Base-by-base conservation (phyloP, 805 yeast genomes). In the Saturnispora serradocipensis region DNA sequence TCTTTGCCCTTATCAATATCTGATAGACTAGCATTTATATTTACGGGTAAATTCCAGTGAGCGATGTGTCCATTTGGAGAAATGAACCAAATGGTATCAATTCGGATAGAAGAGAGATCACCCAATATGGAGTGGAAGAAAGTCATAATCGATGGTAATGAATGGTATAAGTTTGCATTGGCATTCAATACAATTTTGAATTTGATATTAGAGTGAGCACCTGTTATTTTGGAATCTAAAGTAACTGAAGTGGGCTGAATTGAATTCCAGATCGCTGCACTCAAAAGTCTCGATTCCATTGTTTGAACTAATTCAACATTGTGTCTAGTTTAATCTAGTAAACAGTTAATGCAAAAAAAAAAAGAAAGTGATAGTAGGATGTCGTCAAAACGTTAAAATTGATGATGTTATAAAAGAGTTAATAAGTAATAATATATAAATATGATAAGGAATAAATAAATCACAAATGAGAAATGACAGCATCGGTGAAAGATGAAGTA, bases 401-500 rank as follows among this genome's bases (percentile, higher is more conserved):
- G 43, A 49, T 42, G 43, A 32, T 28, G 35, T 47, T 24, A 47
- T 42, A 30, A 38, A 30, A 38, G 25, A 38, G 27, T 22, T 40
- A 22, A 48, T 40, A 42, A 27, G 38, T 36, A 32, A 40, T 40
- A 34, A 42, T 22, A 35, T 43, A 27, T 43, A 22, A 18, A 38
- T 38, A 38, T 38, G 42, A 38, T 38, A 38, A 30, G 24, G 42
- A 38, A 18, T 18, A n/a, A 20, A 11, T 35, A 35, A 46, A 36
- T 71, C 78, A 80, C 72, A 84, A 79, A 74, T 84, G 80, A 63
- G 75, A 74, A 70, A 93, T 90, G 64, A 93, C 95, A 73, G 90
- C 84, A 70, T 86, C 82, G 60, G 99, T 90, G 79, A 88, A 93
- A 71, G 85, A 89, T 61, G 78, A 59, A 63, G 98, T 93, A 56